Evolutionary conservation across 1,284 basidiomycete genomes (phyloP).

Genomic region (Cryptococcus deneoformans): DNA sequence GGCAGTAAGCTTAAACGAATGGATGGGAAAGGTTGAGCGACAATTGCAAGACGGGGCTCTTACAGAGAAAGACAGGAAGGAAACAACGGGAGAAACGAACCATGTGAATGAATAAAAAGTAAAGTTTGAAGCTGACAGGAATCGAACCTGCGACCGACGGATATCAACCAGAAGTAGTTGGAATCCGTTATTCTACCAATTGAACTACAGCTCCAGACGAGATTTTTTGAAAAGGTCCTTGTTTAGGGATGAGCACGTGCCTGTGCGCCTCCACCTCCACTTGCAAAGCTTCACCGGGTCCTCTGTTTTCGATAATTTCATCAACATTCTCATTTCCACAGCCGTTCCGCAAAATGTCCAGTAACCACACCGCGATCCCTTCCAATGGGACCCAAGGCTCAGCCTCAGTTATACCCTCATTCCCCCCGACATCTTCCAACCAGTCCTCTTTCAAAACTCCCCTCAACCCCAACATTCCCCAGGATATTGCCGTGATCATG

Average conservation of each 20-base stretch:
- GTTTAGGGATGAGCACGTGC: not conserved
- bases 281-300: not conserved
- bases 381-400: not conserved
- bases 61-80: too few species aligned
- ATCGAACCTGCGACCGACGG: not conserved
- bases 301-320: not conserved
- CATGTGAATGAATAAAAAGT: too few species aligned
- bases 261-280: not conserved
- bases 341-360: not conserved
- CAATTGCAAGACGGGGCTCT: too few species aligned
- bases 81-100: too few species aligned
- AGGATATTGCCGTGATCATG: constrained; percentile 43
- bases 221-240: not conserved
- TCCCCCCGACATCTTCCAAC: not conserved
- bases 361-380: not conserved
- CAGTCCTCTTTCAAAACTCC: constrained; percentile 20
- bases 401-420: not conserved
- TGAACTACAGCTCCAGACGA: not conserved
- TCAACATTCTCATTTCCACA: not conserved
- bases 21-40: too few species aligned
- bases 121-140: not conserved
- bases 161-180: not conserved
- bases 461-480: constrained; percentile 26
- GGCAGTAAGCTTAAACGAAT: too few species aligned
- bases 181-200: not conserved